Percentiles rank a stretch among this genome's conserved stretches.
Evolutionary conservation across 495 filamentous ascomycete species (phyloP).

Genomic region (Corynascus novoguineensis): DNA sequence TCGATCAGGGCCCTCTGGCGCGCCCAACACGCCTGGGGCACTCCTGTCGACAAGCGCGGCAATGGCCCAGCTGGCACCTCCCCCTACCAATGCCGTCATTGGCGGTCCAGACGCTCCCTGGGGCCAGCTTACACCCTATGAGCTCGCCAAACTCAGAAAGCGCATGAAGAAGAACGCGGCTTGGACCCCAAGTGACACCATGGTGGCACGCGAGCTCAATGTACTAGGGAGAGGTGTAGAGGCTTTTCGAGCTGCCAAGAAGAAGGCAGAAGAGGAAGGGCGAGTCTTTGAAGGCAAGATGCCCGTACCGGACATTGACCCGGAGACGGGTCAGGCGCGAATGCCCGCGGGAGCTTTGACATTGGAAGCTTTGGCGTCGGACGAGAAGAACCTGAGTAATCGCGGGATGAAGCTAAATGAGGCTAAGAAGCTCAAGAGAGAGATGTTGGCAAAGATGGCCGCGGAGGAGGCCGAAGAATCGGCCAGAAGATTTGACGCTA

Average conservation of each 20-base stretch:
- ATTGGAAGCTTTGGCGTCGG: constrained; percentile 43
- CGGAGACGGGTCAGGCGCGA: constrained; percentile 41
- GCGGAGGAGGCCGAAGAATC: constrained; percentile 61
- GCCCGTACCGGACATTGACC: constrained; percentile 41
- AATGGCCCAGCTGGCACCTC: constrained; percentile 67
- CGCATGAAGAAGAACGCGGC: constrained; percentile 99
- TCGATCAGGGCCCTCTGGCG: constrained; percentile 37
- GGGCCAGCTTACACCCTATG: constrained; percentile 83
- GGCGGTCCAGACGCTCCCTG: constrained; percentile 81
- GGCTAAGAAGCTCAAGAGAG: constrained; percentile 84
- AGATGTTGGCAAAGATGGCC: constrained; percentile 62
- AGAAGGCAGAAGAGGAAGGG: constrained; percentile 61
- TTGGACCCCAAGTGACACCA: constrained; percentile 92
- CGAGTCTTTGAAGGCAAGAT: constrained; percentile 51
- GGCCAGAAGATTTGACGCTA: constrained; percentile 49
- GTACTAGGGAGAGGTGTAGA: constrained; percentile 70
- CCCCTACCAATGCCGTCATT: constrained; percentile 65
- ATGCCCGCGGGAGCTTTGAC: constrained; percentile 48
- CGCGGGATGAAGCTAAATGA: constrained; percentile 89
- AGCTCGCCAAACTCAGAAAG: constrained; percentile 86
- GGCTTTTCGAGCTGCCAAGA: constrained; percentile 63
- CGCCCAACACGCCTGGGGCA: constrained; percentile 48
- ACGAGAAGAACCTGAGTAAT: constrained; percentile 63
- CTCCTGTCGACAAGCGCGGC: constrained; percentile 79
- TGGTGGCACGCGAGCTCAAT: constrained; percentile 86